Evolutionary conservation across 2,329 filamentous ascomycete species (phyloP).

Genomic region (Diatrype stigma): DNA sequence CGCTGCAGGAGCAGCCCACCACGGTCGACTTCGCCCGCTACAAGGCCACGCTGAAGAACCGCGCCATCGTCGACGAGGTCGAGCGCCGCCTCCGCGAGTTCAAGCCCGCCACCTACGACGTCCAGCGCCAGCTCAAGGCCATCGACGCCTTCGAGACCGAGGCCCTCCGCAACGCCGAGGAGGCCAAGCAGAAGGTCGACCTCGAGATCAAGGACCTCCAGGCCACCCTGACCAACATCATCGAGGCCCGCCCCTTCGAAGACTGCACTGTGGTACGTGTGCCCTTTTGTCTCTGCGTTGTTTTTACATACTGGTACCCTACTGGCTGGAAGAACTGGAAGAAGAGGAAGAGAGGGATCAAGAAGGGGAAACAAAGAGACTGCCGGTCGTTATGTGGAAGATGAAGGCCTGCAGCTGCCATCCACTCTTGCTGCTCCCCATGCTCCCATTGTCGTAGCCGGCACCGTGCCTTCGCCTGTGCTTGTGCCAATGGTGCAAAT

Average conservation of each 20-base stretch:
- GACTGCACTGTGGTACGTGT: slow-evolving; percentile 92
- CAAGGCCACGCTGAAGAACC: slow-evolving; percentile 91
- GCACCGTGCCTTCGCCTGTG: no score
- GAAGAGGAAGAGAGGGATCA: slow-evolving; percentile 2
- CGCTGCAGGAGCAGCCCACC: slow-evolving; percentile 78
- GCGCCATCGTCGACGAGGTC: slow-evolving; percentile 90
- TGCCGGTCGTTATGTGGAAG: not conserved
- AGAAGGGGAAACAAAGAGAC: no score
- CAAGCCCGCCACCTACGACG: slow-evolving; percentile 91
- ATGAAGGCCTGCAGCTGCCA: not conserved
- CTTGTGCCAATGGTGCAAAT: no score
- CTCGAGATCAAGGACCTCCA: slow-evolving; percentile 89
- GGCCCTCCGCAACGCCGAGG: slow-evolving; percentile 93
- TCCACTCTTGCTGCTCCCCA: not conserved
- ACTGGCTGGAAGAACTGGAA: slow-evolving; percentile 2
- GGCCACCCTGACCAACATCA: slow-evolving; percentile 95
- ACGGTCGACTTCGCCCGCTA: slow-evolving; percentile 91
- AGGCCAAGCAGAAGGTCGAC: slow-evolving; percentile 95
- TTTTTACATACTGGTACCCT: no score
- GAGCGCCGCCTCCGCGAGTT: slow-evolving; percentile 91
- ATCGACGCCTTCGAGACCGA: slow-evolving; percentile 98
- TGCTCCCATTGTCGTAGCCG: no score
- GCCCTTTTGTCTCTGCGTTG: not conserved
- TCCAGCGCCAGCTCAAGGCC: slow-evolving; percentile 90
- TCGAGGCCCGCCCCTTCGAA: slow-evolving; percentile 92